A percentile compares a stretch with the other conserved stretches of the same genome.
phyloP scores from a whole-genome alignment of 805 yeast genomes.

The Yamadazyma takamatsuzukensis region DNA sequence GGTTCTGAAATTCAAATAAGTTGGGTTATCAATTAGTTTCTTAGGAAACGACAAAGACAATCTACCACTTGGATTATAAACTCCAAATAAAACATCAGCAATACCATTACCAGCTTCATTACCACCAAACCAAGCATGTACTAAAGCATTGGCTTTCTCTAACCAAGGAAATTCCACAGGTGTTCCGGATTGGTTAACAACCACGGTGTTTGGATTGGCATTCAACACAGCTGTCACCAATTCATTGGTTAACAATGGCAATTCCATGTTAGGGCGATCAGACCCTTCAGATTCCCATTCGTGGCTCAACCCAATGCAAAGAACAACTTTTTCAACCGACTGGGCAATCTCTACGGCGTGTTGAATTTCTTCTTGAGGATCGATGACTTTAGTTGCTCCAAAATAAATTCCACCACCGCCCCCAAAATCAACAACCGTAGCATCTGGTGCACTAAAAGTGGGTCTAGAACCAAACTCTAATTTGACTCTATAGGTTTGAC shows the following conservation, averaged over 20 bases:
- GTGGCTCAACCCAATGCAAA: constrained; percentile 23
- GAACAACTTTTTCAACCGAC: constrained; percentile 25
- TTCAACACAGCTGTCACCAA: constrained; percentile 21
- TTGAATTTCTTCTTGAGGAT: constrained; percentile 21
- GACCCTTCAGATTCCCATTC: constrained; percentile 32
- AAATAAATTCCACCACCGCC: constrained; percentile 22
- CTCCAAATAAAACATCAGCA: constrained; percentile 32
- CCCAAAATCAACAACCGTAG: constrained; percentile 14
- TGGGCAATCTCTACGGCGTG: constrained; percentile 24
- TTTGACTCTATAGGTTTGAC: constrained; percentile 39
- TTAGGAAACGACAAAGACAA: constrained; percentile 15
- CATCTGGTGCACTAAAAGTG: constrained; percentile 12
- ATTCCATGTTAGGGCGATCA: constrained; percentile 26
- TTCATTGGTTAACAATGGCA: constrained; percentile 18
- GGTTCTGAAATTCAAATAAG: constrained; percentile 26
- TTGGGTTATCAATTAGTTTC: constrained; percentile 22
- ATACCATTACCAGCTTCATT: constrained; percentile 30
- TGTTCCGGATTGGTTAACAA: constrained; percentile 32
- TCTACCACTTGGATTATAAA: constrained; percentile 28
- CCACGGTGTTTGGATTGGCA: constrained; percentile 26
- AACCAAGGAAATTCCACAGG: constrained; percentile 32
- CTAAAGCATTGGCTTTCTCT: constrained; percentile 18
- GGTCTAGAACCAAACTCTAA: constrained; percentile 46
- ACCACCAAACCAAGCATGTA: constrained; percentile 37
- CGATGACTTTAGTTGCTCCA: constrained; percentile 21